Conservation (phyloP, 148 eudicot species). For the Drosera capensis region DNA sequence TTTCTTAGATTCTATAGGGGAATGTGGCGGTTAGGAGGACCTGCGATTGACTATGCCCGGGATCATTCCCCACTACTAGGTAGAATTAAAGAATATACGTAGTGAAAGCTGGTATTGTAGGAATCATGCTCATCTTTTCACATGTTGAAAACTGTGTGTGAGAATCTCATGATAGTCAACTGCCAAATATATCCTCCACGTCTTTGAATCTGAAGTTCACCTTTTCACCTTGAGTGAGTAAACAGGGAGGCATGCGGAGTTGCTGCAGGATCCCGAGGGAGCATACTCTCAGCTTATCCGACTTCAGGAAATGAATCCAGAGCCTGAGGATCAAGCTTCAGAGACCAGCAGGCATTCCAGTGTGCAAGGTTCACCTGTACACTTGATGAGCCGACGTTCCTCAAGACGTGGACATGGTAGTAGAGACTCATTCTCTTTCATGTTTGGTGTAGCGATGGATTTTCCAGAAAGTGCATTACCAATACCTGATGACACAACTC, state of each 20-base stretch:
- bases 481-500: neutral
- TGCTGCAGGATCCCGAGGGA: slow-evolving; percentile 9
- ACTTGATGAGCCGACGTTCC: slow-evolving; percentile 4
- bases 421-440: slow-evolving; percentile 3
- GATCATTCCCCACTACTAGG: too few species aligned
- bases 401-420: slow-evolving; percentile 3
- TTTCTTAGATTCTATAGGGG: too few species aligned
- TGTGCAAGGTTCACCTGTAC: neutral
- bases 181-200: too few species aligned
- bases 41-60: too few species aligned
- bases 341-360: neutral
- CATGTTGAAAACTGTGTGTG: too few species aligned
- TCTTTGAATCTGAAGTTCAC: too few species aligned
- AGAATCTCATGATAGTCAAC: too few species aligned
- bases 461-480: neutral
- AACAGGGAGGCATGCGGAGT: slow-evolving; percentile 4
- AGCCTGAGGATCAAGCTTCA: neutral
- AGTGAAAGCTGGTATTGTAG: too few species aligned
- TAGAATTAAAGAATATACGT: too few species aligned
- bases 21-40: too few species aligned
- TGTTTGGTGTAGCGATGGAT: slow-evolving; percentile 5
- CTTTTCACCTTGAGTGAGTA: too few species aligned
- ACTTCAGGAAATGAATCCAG: slow-evolving; percentile 2
- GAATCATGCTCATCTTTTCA: too few species aligned
- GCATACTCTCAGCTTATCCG: slow-evolving; percentile 9